Evolutionary conservation across 2,329 filamentous ascomycete genomes (phyloP).

Genomic region (Phaeosphaeria sp.): DNA sequence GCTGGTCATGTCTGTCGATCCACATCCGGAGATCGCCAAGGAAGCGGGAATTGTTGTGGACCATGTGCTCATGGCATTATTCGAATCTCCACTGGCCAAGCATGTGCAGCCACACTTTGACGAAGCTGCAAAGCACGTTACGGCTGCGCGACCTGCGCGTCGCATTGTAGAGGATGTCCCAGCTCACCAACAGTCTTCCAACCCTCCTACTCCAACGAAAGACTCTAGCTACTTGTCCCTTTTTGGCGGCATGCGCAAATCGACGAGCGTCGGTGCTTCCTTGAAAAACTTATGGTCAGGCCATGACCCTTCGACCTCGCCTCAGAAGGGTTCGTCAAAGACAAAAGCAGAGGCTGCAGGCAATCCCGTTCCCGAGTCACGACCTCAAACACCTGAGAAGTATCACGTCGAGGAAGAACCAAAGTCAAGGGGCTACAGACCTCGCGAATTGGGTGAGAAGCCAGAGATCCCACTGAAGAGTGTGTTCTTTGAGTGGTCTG

Average conservation of each 20-base stretch:
- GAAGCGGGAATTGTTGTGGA: slow-evolving; percentile 88
- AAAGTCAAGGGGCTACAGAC: slow-evolving; percentile 75
- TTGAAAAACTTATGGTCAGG: slow-evolving; percentile 66
- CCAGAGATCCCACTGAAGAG: slow-evolving; percentile 79
- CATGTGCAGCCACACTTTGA: slow-evolving; percentile 76
- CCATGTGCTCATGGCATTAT: slow-evolving; percentile 77
- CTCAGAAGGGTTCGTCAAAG: slow-evolving; percentile 44
- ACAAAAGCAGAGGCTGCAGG: slow-evolving; percentile 65
- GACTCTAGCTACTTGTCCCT: slow-evolving; percentile 65
- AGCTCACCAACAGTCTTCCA: slow-evolving; percentile 53
- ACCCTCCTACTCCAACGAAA: slow-evolving; percentile 58
- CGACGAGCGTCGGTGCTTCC: slow-evolving; percentile 69
- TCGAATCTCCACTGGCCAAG: slow-evolving; percentile 77
- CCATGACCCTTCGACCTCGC: slow-evolving; percentile 36
- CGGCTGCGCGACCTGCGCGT: slow-evolving; percentile 55
- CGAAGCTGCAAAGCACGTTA: slow-evolving; percentile 63
- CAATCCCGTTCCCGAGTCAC: slow-evolving; percentile 76
- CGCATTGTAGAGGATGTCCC: slow-evolving; percentile 38
- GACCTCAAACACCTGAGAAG: slow-evolving; percentile 65
- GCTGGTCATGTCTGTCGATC: slow-evolving; percentile 88
- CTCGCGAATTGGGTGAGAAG: slow-evolving; percentile 64
- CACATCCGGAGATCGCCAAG: slow-evolving; percentile 89
- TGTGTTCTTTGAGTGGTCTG: slow-evolving; percentile 91
- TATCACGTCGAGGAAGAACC: slow-evolving; percentile 80
- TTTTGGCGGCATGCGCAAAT: slow-evolving; percentile 65